phyloP scores from a whole-genome alignment of 768 basidiomycete genomes.

The Tulasnella sp. region DNA sequence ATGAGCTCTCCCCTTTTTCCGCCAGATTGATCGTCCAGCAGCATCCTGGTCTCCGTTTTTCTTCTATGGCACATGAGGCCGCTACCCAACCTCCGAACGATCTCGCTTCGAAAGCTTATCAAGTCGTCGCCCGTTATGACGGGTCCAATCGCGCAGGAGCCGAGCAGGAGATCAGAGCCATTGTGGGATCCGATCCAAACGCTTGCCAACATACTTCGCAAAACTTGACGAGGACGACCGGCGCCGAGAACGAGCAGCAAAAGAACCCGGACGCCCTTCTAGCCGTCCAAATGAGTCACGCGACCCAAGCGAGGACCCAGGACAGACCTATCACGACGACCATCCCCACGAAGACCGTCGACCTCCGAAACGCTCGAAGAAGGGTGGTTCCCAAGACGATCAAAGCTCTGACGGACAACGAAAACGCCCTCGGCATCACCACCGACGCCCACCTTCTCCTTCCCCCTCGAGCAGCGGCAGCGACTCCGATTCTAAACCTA shows the following conservation, averaged over 20 bases:
- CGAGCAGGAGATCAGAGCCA: not conserved
- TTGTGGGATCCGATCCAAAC: not conserved
- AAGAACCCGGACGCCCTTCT: not conserved
- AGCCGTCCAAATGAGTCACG: not conserved
- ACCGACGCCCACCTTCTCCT: not conserved
- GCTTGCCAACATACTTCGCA: not conserved
- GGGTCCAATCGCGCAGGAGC: not conserved
- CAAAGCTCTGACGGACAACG: not conserved
- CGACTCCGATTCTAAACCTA: not conserved
- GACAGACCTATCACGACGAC: not conserved
- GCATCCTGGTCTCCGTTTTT: not conserved
- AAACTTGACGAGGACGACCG: not conserved
- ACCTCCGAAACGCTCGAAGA: not conserved
- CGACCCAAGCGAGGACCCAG: not conserved
- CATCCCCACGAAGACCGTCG: not conserved
- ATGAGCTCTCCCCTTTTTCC: not conserved
- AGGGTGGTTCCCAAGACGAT: not conserved
- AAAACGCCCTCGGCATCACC: not conserved
- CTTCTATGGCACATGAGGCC: not conserved
- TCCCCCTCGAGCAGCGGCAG: not conserved
- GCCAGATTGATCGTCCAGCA: not conserved
- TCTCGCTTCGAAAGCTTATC: not conserved
- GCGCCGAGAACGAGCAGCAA: not conserved
- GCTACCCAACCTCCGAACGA: not conserved
- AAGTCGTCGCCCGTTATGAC: not conserved